These are phyloP conservation scores for Prinsepia uniflora DNA, from an alignment of 306 rosid genomes.

Conservation along the genomic window DNA sequence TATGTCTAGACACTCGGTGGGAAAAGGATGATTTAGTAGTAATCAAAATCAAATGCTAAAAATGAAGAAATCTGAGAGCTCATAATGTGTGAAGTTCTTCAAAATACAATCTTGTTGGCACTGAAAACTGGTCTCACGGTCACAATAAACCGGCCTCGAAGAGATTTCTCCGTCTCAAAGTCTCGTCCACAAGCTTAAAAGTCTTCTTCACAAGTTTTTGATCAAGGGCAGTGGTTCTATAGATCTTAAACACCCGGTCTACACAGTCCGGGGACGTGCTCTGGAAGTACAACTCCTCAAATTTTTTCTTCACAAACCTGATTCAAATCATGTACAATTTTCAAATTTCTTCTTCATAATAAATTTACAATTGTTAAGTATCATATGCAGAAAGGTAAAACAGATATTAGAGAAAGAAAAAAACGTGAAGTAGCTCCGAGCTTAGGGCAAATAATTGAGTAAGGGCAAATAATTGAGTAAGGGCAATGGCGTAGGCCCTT, in stretches of 20 bases:
- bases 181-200: conserved; percentile 95
- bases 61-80: conserved; percentile 60
- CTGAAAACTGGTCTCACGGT: conserved; percentile 29
- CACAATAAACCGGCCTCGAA: conserved; percentile 93
- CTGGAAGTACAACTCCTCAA: conserved; percentile 88
- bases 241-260: conserved; percentile 87
- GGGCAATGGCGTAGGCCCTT: no score
- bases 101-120: conserved; percentile 9
- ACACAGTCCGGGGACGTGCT: conserved; percentile 86
- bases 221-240: conserved; percentile 94
- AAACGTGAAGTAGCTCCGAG: not conserved
- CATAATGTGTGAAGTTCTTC: conserved; percentile 40
- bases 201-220: conserved; percentile 98
- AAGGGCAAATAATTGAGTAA: conserved; percentile 5
- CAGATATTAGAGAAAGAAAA: not conserved
- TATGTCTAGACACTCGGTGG: conserved; percentile 27
- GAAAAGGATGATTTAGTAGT: conserved; percentile 42
- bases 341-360: not conserved
- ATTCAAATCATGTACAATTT: conserved; percentile 1
- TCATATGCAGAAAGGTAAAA: not conserved
- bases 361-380: not conserved
- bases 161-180: conserved; percentile 87
- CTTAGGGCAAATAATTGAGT: conserved; percentile 3
- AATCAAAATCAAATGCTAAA: conserved; percentile 32
- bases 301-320: conserved; percentile 98